A percentile compares a stretch with the other conserved stretches of the same genome.
Evolutionary conservation across 1,284 basidiomycete genomes (phyloP).

Genomic region (Boletellus deceptivus): DNA sequence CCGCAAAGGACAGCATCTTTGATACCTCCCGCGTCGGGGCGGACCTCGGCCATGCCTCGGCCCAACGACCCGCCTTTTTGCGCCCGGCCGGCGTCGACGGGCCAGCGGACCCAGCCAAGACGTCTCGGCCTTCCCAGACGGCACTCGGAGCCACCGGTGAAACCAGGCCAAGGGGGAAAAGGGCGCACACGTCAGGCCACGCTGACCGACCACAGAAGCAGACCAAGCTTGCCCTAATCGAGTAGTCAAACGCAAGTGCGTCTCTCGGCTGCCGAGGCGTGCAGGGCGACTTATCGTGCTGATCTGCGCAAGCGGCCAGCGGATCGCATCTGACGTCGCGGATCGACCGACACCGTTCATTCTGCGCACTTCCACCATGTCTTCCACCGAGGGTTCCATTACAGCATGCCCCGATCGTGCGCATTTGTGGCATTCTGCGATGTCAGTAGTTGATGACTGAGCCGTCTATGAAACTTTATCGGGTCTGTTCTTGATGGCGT

Average conservation of each 20-base stretch:
- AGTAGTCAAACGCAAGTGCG: slow-evolving; percentile 23
- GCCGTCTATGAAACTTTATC: slow-evolving; percentile 32
- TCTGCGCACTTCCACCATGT: slow-evolving; percentile 8
- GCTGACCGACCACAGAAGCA: slow-evolving; percentile 28
- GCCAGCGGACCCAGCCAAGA: slow-evolving; percentile 12
- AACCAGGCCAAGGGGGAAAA: slow-evolving; percentile 16
- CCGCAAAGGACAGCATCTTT: slow-evolving; percentile 51
- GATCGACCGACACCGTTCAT: slow-evolving; percentile 21
- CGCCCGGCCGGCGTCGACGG: slow-evolving; percentile 23
- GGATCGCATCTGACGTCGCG: slow-evolving; percentile 15
- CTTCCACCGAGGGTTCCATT: slow-evolving; percentile 23
- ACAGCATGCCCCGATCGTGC: slow-evolving; percentile 21
- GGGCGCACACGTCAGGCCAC: slow-evolving; percentile 17
- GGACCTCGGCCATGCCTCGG: slow-evolving; percentile 35
- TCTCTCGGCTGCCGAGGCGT: slow-evolving; percentile 24
- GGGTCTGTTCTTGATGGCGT: slow-evolving; percentile 27
- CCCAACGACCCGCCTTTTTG: slow-evolving; percentile 19
- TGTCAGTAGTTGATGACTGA: slow-evolving; percentile 26
- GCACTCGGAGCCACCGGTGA: slow-evolving; percentile 5
- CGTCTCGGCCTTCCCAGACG: background rate
- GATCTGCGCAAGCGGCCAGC: slow-evolving; percentile 20
- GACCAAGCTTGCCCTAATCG: slow-evolving; percentile 22
- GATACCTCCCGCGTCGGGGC: slow-evolving; percentile 48
- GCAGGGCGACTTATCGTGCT: slow-evolving; percentile 9
- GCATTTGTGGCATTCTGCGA: slow-evolving; percentile 12